Percentiles rank a stretch among this genome's conserved stretches.
Conservation (phyloP, 2,329 filamentous ascomycete species). For the Neofusicoccum kwambonambiense region DNA sequence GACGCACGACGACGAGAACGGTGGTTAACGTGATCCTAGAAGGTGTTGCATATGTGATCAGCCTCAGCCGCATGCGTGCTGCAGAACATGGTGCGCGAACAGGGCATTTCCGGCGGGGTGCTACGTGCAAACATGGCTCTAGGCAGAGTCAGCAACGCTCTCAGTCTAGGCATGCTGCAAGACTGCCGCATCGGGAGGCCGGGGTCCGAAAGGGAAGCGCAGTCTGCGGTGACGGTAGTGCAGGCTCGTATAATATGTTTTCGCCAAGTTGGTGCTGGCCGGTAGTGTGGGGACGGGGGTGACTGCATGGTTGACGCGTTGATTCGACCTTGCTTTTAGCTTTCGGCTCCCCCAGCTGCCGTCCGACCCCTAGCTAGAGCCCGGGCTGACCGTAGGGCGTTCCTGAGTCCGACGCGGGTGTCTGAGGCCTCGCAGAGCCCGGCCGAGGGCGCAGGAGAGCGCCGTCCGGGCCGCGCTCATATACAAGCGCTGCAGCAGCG, state of each 20-base stretch:
- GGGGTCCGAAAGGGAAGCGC: neutral
- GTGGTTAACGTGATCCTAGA: too few species aligned
- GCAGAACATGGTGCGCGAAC: neutral
- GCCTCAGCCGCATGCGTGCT: neutral
- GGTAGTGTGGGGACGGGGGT: neutral
- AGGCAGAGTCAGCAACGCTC: neutral
- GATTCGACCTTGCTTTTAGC: neutral
- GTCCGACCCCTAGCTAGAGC: neutral
- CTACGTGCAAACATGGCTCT: too few species aligned
- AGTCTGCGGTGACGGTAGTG: neutral
- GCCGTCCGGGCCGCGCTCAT: neutral
- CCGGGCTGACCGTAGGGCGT: neutral
- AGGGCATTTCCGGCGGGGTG: too few species aligned
- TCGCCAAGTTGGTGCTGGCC: neutral
- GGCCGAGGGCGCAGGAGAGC: neutral
- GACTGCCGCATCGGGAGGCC: too few species aligned
- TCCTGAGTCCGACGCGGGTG: neutral
- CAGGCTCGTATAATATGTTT: neutral
- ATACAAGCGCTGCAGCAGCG: neutral
- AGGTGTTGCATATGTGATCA: neutral
- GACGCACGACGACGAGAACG: neutral
- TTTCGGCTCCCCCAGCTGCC: neutral
- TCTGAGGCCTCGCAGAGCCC: neutral
- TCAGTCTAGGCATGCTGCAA: neutral
- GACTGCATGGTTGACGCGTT: neutral